Percentiles rank a stretch among this genome's conserved stretches.
Evolutionary conservation across 1,139 yeast genomes (phyloP).

Genomic region (Lodderomyces pseudojiufengensis): DNA sequence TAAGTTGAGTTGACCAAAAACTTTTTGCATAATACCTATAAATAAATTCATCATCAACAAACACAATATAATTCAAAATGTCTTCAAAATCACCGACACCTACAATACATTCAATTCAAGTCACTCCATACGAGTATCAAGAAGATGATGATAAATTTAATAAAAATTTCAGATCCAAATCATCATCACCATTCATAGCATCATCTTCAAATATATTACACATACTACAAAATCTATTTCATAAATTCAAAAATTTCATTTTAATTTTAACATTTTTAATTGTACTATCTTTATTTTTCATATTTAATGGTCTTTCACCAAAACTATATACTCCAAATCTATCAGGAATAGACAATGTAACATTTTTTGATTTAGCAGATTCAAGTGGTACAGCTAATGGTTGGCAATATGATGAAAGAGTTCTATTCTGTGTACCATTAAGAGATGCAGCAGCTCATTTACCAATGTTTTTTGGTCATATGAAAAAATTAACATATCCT

Average conservation of each 20-base stretch:
- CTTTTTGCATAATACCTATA: too few relatives aligned
- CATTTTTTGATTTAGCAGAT: constrained; percentile 45
- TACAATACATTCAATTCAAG: constrained; percentile 9
- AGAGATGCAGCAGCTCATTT: constrained; percentile 62
- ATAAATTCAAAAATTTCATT: constrained; percentile 1
- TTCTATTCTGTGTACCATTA: constrained; percentile 55
- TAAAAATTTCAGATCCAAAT: not conserved
- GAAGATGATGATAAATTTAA: constrained; percentile 10
- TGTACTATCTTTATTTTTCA: not conserved
- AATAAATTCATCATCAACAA: too few relatives aligned
- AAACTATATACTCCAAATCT: constrained; percentile 24
- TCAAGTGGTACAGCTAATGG: constrained; percentile 46
- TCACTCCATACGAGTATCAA: constrained; percentile 14
- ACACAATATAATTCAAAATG: too few relatives aligned
- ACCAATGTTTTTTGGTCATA: constrained; percentile 59
- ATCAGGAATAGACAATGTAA: constrained; percentile 24
- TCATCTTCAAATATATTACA: too few relatives aligned
- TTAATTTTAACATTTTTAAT: not conserved
- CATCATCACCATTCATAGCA: not conserved
- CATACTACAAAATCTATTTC: not conserved
- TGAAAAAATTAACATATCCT: constrained; percentile 56
- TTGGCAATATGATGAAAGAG: constrained; percentile 54
- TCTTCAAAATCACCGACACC: constrained; percentile 5
- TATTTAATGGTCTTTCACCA: not conserved
- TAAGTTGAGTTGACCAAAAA: too few relatives aligned